A percentile compares a stretch with the other conserved stretches of the same genome.
phyloP scores from a whole-genome alignment of 2,329 filamentous ascomycete species.

The Cladosporium sp. region DNA sequence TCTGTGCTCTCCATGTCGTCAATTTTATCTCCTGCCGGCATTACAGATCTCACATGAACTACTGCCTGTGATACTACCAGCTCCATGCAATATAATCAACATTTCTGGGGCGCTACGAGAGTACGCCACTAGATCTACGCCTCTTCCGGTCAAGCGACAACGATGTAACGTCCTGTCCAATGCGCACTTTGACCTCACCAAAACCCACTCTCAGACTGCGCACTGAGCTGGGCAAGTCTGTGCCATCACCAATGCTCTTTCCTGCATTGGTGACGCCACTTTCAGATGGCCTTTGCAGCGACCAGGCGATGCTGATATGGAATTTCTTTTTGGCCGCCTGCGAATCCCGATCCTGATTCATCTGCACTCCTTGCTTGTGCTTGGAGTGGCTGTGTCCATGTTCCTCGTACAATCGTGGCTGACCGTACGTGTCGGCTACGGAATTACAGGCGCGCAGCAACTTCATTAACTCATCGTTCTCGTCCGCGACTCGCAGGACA shows the following conservation, averaged over 20 bases:
- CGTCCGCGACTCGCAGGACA: slow-evolving; percentile 63
- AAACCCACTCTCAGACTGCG: slow-evolving; percentile 31
- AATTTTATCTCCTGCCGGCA: neutral
- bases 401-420: slow-evolving; percentile 69
- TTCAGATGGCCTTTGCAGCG: slow-evolving; percentile 48
- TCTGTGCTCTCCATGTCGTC: neutral
- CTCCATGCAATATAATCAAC: neutral
- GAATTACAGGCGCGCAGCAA: slow-evolving; percentile 70
- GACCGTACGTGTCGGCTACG: slow-evolving; percentile 60
- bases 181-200: slow-evolving; percentile 50
- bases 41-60: neutral
- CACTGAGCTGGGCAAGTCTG: slow-evolving; percentile 28
- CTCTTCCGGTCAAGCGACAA: slow-evolving; percentile 26
- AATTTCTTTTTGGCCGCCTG: slow-evolving; percentile 50
- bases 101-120: neutral
- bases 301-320: slow-evolving; percentile 91
- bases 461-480: slow-evolving; percentile 42
- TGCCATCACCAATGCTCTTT: neutral
- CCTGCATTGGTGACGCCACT: slow-evolving; percentile 1
- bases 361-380: neutral
- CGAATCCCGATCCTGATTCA: neutral
- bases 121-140: slow-evolving; percentile 3
- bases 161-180: slow-evolving; percentile 44
- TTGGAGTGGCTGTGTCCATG: slow-evolving; percentile 28
- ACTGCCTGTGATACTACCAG: neutral